phyloP scores from a whole-genome alignment of 345 rosid genomes.

The Adansonia digitata region DNA sequence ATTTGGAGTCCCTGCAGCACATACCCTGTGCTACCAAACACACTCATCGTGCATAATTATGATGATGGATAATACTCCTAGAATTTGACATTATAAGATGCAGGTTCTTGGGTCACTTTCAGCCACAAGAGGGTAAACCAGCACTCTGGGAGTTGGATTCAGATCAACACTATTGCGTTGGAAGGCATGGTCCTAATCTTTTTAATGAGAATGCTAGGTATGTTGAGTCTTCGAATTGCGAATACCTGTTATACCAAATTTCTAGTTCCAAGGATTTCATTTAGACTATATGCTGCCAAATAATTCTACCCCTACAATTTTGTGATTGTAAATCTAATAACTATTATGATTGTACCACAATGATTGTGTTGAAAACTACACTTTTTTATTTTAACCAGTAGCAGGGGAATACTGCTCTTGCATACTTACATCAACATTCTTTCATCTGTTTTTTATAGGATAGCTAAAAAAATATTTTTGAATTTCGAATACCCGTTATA shows the following conservation, averaged over 20 bases:
- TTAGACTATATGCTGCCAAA: neutral
- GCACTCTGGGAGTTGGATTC: conserved; percentile 87
- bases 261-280: neutral
- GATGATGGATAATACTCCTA: neutral
- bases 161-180: conserved; percentile 58
- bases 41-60: neutral
- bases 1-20: neutral
- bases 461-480: neutral
- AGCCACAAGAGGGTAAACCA: conserved; percentile 79
- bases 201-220: conserved; percentile 53
- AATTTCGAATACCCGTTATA: conserved; percentile 1
- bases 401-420: neutral
- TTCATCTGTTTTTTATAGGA: neutral
- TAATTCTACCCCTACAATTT: neutral
- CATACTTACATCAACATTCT: neutral
- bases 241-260: conserved; percentile 2
- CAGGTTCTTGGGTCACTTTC: conserved; percentile 97
- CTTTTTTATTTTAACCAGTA: neutral
- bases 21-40: neutral
- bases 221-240: neutral
- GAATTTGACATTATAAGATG: conserved; percentile 11
- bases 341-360: neutral
- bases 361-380: neutral
- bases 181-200: conserved; percentile 37
- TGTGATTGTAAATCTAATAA: neutral